A percentile compares a stretch with the other conserved stretches of the same genome.
Evolutionary conservation across 1,284 basidiomycete genomes (phyloP).

Genomic region (Bondarzewia mesenterica): DNA sequence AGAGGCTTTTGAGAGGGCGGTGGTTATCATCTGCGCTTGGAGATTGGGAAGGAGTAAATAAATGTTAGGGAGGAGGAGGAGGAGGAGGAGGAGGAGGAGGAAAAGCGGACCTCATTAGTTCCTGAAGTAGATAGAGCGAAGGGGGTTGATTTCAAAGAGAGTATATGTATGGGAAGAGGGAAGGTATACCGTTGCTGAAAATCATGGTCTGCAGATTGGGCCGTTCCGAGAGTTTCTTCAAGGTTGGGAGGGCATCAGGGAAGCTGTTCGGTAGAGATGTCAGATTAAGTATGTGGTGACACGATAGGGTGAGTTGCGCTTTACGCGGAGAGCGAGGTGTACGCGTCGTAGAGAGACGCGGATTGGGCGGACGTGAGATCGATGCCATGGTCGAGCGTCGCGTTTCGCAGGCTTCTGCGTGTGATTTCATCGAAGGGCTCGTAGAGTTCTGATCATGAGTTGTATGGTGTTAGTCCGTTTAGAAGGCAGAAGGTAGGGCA

Average conservation of each 20-base stretch:
- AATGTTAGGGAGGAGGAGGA: neutral
- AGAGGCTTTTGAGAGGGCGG: slow-evolving; percentile 14
- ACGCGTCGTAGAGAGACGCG: slow-evolving; percentile 17
- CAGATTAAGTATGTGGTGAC: neutral
- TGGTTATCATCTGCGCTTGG: slow-evolving; percentile 19
- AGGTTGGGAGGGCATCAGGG: slow-evolving; percentile 15
- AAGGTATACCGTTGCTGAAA: slow-evolving; percentile 25
- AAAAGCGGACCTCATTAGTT: slow-evolving; percentile 11
- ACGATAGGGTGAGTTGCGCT: slow-evolving; percentile 8
- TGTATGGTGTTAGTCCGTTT: neutral
- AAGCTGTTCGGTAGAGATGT: slow-evolving; percentile 13
- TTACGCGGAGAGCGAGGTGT: slow-evolving; percentile 18
- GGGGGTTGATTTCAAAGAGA: neutral
- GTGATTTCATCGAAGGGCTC: slow-evolving; percentile 25
- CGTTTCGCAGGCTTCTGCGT: slow-evolving; percentile 19
- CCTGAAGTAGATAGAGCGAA: slow-evolving; percentile 7
- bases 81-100: neutral
- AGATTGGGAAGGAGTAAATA: neutral
- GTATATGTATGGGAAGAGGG: neutral
- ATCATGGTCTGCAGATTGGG: slow-evolving; percentile 15
- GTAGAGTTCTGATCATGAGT: slow-evolving; percentile 16
- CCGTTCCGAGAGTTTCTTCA: slow-evolving; percentile 14
- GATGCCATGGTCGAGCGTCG: slow-evolving; percentile 17
- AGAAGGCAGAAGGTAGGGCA: neutral
- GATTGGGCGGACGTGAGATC: slow-evolving; percentile 10